phyloP scores from a whole-genome alignment of 176 grass and related monocot species.

The Ananas comosus region DNA sequence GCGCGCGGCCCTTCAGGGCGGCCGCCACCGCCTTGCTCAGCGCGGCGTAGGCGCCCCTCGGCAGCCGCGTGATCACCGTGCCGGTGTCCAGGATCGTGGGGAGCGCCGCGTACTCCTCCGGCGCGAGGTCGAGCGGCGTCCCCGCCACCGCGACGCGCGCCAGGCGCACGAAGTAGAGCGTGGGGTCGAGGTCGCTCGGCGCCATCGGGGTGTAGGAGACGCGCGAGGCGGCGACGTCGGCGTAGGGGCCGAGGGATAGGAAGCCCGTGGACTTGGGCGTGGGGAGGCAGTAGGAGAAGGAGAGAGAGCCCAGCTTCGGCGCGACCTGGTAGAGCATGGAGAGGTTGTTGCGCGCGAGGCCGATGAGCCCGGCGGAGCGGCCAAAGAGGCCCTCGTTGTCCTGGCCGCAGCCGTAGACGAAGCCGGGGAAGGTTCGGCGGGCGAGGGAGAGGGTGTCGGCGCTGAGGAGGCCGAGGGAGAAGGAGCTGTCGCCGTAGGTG shows the following conservation, averaged over 20 bases:
- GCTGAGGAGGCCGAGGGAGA: slow-evolving; percentile 70
- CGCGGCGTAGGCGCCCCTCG: slow-evolving; percentile 45
- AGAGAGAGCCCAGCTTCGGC: slow-evolving; percentile 37
- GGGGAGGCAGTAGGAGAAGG: slow-evolving; percentile 89
- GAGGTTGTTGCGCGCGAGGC: slow-evolving; percentile 67
- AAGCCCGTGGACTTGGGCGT: slow-evolving; percentile 45
- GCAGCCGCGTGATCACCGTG: slow-evolving; percentile 70
- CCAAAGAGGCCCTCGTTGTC: slow-evolving; percentile 93
- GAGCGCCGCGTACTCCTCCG: slow-evolving; percentile 33
- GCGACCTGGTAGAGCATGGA: slow-evolving; percentile 74
- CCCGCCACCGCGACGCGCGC: slow-evolving; percentile 49
- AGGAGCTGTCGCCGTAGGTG: slow-evolving; percentile 84
- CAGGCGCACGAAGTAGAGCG: slow-evolving; percentile 79
- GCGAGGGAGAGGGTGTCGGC: slow-evolving; percentile 62
- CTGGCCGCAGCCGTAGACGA: slow-evolving; percentile 79
- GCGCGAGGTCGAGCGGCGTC: slow-evolving; percentile 25
- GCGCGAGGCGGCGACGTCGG: slow-evolving; percentile 6
- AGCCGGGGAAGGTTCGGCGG: slow-evolving; percentile 34
- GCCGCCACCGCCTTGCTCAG: slow-evolving; percentile 43
- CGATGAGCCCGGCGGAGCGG: slow-evolving; percentile 65
- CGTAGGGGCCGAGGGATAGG: slow-evolving; percentile 59
- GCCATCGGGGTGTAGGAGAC: slow-evolving; percentile 63
- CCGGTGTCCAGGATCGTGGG: slow-evolving; percentile 75
- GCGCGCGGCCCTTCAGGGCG: slow-evolving; percentile 27
- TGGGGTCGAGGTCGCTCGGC: slow-evolving; percentile 49